phyloP scores from a whole-genome alignment of 192 early-diverging fungal genomes.

The Coemansia sp. region DNA sequence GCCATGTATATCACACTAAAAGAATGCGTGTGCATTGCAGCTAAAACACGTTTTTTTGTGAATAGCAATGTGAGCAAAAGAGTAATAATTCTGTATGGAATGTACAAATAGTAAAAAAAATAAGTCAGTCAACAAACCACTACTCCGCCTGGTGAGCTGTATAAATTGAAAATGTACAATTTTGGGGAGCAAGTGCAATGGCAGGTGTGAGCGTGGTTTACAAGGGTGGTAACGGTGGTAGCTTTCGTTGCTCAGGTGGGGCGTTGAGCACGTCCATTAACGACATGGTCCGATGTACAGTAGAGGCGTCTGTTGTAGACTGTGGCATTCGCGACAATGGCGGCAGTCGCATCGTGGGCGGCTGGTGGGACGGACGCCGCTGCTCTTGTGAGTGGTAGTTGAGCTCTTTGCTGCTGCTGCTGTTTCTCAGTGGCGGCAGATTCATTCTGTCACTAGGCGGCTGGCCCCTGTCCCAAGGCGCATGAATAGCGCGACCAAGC shows the following conservation, averaged over 20 bases:
- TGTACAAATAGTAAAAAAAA: not conserved
- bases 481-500: slow-evolving; percentile 6
- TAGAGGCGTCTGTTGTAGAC: not conserved
- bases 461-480: not conserved
- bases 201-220: slow-evolving; percentile 1
- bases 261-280: slow-evolving; percentile 53
- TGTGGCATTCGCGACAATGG: not conserved
- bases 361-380: not conserved
- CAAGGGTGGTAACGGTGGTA: slow-evolving; percentile 43
- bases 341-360: not conserved
- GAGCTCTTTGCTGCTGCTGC: not conserved
- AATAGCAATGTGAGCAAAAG: not conserved
- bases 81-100: not conserved
- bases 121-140: not conserved
- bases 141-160: not conserved
- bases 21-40: slow-evolving; percentile 1
- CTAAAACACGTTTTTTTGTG: not conserved
- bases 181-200: not conserved
- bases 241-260: slow-evolving; percentile 51
- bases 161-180: not conserved
- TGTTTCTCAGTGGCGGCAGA: not conserved
- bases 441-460: not conserved
- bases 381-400: not conserved
- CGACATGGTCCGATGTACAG: slow-evolving; percentile 47
- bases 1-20: not conserved